A percentile compares a stretch with the other conserved stretches of the same genome.
These are phyloP conservation scores for Acanthamoeba healyi DNA, from an alignment of 208 protist species.

Conservation along the genomic window DNA sequence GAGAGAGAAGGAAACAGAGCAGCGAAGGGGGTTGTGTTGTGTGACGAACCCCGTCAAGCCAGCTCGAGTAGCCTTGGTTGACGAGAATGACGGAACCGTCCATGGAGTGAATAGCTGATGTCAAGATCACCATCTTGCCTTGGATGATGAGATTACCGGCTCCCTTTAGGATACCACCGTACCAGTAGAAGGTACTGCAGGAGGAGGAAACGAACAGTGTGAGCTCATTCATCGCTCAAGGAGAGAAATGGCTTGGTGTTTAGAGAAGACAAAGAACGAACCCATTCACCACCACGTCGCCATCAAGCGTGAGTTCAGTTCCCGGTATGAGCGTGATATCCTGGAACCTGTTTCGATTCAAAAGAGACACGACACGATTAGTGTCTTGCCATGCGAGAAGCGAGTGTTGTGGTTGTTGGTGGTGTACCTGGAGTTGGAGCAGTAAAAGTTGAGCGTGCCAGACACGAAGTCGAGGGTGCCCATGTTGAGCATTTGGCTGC, in stretches of 20 bases:
- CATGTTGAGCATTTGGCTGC: slow-evolving; percentile 61
- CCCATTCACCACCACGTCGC: slow-evolving; percentile 57
- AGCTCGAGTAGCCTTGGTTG: slow-evolving; percentile 42
- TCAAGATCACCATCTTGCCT: slow-evolving; percentile 53
- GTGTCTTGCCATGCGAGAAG: no score
- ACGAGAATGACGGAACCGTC: slow-evolving; percentile 54
- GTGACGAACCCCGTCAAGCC: slow-evolving; percentile 64
- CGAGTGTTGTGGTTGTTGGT: no score
- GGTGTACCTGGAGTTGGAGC: slow-evolving; percentile 62
- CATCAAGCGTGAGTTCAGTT: slow-evolving; percentile 56
- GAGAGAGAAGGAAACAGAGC: no score
- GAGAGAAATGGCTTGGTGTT: no score
- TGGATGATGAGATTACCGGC: slow-evolving; percentile 68
- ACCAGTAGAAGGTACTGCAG: slow-evolving; percentile 74
- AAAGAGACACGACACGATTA: no score
- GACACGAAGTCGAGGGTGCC: slow-evolving; percentile 70
- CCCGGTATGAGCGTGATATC: slow-evolving; percentile 64
- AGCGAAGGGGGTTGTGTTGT: no score
- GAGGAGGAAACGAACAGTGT: no score
- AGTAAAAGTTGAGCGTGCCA: slow-evolving; percentile 64
- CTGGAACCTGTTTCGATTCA: no score
- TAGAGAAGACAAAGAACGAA: no score
- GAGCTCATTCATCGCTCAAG: no score
- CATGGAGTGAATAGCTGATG: slow-evolving; percentile 35
- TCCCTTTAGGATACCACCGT: slow-evolving; percentile 71